Conservation (phyloP, 2,329 filamentous ascomycete genomes). For the Cladosporium sp. region DNA sequence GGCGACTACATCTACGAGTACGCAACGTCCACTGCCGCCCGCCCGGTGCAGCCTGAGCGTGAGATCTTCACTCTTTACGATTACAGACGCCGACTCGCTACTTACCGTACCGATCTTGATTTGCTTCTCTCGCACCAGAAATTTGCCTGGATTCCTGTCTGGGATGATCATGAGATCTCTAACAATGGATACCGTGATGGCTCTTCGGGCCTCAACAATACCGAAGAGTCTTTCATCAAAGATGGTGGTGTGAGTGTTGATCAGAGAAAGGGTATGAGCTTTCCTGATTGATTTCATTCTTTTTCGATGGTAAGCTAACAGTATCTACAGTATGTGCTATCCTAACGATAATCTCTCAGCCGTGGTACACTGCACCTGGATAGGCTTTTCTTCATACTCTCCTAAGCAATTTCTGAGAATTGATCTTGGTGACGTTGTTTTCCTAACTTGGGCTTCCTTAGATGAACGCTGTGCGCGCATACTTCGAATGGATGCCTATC, state of each 20-base stretch:
- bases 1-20: constrained; percentile 50
- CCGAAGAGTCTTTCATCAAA: constrained; percentile 44
- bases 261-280: constrained; percentile 39
- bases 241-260: constrained; percentile 45
- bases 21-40: constrained; percentile 39
- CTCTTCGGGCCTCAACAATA: constrained; percentile 45
- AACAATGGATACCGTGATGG: constrained; percentile 48
- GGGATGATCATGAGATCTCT: constrained; percentile 43
- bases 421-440: not conserved
- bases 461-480: constrained; percentile 49
- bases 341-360: not conserved
- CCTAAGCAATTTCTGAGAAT: not conserved
- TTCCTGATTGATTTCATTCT: not conserved
- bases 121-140: constrained; percentile 43
- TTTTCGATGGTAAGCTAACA: not conserved
- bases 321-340: not conserved
- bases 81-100: constrained; percentile 46
- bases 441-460: not conserved
- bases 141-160: constrained; percentile 48
- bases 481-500: constrained; percentile 49
- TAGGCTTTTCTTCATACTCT: not conserved
- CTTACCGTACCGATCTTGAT: constrained; percentile 46
- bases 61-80: constrained; percentile 48
- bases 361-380: not conserved
- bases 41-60: constrained; percentile 37